A percentile compares a stretch with the other conserved stretches of the same genome.
Evolutionary conservation across 139 green algal species (phyloP).

Genomic region (Edaphochlamys debaryana): DNA sequence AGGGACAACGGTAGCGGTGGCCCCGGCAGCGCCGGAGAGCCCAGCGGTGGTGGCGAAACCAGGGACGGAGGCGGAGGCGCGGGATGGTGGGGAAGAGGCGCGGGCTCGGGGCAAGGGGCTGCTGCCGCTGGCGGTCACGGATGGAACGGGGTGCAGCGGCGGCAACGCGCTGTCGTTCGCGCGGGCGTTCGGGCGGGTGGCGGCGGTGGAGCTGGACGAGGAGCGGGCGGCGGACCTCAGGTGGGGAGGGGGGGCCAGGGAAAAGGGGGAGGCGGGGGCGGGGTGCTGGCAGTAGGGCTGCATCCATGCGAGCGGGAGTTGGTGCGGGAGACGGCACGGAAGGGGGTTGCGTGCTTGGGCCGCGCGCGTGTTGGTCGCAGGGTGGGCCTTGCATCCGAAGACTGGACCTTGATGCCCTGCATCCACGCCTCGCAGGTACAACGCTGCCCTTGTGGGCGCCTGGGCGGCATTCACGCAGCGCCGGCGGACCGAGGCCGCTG

Average conservation of each 20-base stretch:
- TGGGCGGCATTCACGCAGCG: neutral
- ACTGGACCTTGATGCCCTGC: too few species aligned
- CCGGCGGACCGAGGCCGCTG: too few species aligned
- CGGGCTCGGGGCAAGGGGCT: neutral
- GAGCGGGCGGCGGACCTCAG: constrained; percentile 35
- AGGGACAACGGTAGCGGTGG: neutral
- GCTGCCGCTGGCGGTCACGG: constrained; percentile 33
- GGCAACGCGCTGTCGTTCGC: constrained; percentile 40
- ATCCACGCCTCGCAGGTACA: too few species aligned
- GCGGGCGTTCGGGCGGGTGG: constrained; percentile 10
- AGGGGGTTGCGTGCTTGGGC: too few species aligned
- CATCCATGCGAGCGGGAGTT: too few species aligned
- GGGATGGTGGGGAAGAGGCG: neutral
- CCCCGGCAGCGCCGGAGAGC: too few species aligned
- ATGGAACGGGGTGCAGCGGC: constrained; percentile 42
- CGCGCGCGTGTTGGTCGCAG: too few species aligned
- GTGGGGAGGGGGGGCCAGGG: neutral
- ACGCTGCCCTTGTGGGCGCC: constrained; percentile 12
- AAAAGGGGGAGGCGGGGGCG: neutral
- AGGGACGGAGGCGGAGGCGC: neutral
- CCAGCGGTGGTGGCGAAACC: too few species aligned
- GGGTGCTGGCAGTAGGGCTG: too few species aligned
- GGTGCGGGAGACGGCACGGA: too few species aligned
- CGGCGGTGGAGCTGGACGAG: constrained; percentile 43
- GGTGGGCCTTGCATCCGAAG: too few species aligned